phyloP scores from a whole-genome alignment of 371 early-diverging fungal species.

The Haplosporangium sp. region DNA sequence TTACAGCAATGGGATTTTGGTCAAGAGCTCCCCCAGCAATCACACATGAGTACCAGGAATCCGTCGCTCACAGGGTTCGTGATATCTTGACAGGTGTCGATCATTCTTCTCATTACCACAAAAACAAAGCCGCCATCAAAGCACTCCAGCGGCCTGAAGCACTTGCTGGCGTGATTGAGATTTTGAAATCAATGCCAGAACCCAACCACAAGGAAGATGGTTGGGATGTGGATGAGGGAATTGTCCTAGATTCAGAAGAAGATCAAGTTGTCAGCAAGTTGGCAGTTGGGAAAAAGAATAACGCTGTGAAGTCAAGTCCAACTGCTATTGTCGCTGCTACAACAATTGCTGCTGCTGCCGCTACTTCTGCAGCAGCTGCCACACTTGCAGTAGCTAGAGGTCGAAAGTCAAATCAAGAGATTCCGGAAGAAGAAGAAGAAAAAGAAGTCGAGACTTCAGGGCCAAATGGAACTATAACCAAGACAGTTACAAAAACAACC shows the following conservation, averaged over 20 bases:
- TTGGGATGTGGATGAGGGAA: conserved; percentile 33
- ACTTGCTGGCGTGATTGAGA: conserved; percentile 49
- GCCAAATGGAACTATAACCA: not conserved
- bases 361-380: conserved; percentile 42
- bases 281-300: not conserved
- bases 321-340: conserved; percentile 35
- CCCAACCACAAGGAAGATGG: conserved; percentile 23
- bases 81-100: conserved; percentile 46
- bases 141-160: conserved; percentile 54
- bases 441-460: not conserved
- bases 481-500: conserved; percentile 21
- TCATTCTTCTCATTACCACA: conserved; percentile 17
- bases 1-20: conserved; percentile 34
- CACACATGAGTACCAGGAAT: conserved; percentile 43
- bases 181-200: conserved; percentile 48
- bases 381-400: conserved; percentile 21
- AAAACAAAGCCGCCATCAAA: conserved; percentile 41
- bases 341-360: conserved; percentile 43
- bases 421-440: not conserved
- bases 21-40: conserved; percentile 31
- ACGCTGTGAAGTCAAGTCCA: conserved; percentile 1
- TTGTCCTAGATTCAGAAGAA: conserved; percentile 15
- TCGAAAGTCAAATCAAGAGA: not conserved
- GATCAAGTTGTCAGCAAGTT: not conserved
- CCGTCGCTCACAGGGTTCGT: conserved; percentile 40